Base-by-base conservation (phyloP, 768 basidiomycete genomes). In the Lepiota brunneoincarnata region DNA sequence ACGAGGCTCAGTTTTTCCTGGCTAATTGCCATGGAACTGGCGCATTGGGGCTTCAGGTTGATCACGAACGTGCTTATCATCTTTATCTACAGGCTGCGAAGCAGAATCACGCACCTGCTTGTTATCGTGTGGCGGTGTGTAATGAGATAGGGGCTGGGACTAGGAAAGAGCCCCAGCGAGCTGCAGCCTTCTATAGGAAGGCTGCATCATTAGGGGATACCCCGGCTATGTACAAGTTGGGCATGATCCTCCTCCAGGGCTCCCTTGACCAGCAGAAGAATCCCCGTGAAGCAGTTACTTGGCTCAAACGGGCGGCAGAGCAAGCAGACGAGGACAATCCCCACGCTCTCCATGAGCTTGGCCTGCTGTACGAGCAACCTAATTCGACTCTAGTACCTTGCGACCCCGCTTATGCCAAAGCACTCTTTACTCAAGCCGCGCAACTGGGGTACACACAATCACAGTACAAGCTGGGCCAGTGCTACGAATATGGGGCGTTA, bases 151-250 rank as follows among this genome's bases (percentile, higher is more conserved):
- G 97, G 21, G 95, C 93, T 2, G 97, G 97, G 26, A 99, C 97
- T 1, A 82, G 89, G 61, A 81, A 86, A 61, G 96, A 98, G 64
- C 86, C 86, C 0, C 78, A 85, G 18, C 83, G 97, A 41, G 97
- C 97, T 6, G 87, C 93, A 23, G 87, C 93, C 4, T 98, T 99
- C 67, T 98, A 98, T 72, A 86, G 95, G 56, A 98, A 98, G 69
- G 92, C 97, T 3, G 94, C 94, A 7, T 93, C 93, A 1, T 75
- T 98, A 34, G 95, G 95, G 17, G 97, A 98, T 68, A 98, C 96
- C 0, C 86, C 96, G 23, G 97, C 94, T 2, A 99, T 98, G 97
- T 98, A 97, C 76, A 98, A 98, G 69, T 84, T 99, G n/a, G 94
- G 94, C n/a, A 95, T 97, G 88, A 90, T 98, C 58, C 79, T 97